Evolutionary conservation across 495 filamentous ascomycete genomes (phyloP).

Genomic region (Podospora tetraspora): DNA sequence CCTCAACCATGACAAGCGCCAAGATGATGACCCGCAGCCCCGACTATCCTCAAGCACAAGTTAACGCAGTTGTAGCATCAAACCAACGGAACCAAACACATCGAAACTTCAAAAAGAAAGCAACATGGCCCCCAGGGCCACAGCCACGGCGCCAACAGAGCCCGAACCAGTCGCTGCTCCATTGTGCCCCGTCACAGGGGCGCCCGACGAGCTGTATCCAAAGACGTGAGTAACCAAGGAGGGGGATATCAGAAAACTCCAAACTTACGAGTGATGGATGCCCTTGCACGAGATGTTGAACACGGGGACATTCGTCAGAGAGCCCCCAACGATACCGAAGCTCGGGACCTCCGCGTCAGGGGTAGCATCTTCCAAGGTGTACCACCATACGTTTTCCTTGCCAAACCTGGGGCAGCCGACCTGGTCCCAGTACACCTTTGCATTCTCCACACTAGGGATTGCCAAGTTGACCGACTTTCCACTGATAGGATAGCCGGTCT

Average conservation of each 20-base stretch:
- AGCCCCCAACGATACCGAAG: slow-evolving; percentile 56
- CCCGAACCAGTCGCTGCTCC: slow-evolving; percentile 18
- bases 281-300: slow-evolving; percentile 57
- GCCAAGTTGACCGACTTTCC: slow-evolving; percentile 58
- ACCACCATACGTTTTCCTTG: slow-evolving; percentile 68
- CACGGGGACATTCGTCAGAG: slow-evolving; percentile 49
- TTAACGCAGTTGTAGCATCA: background rate
- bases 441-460: slow-evolving; percentile 60
- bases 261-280: slow-evolving; percentile 3
- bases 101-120: slow-evolving; percentile 4
- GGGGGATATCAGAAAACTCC: background rate
- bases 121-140: slow-evolving; percentile 26
- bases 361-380: slow-evolving; percentile 63
- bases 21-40: background rate
- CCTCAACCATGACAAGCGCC: background rate
- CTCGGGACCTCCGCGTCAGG: slow-evolving; percentile 55
- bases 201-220: background rate
- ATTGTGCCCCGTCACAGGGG: slow-evolving; percentile 16
- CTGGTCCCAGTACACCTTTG: slow-evolving; percentile 71
- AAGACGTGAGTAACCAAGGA: background rate
- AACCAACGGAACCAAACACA: background rate
- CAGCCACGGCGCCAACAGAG: slow-evolving; percentile 25
- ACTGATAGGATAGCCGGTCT: slow-evolving; percentile 80
- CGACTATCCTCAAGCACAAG: background rate
- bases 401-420: slow-evolving; percentile 70